A percentile compares a stretch with the other conserved stretches of the same genome.
Evolutionary conservation across 441 rosid species (phyloP).

Genomic region (Euphorbia celastroides): DNA sequence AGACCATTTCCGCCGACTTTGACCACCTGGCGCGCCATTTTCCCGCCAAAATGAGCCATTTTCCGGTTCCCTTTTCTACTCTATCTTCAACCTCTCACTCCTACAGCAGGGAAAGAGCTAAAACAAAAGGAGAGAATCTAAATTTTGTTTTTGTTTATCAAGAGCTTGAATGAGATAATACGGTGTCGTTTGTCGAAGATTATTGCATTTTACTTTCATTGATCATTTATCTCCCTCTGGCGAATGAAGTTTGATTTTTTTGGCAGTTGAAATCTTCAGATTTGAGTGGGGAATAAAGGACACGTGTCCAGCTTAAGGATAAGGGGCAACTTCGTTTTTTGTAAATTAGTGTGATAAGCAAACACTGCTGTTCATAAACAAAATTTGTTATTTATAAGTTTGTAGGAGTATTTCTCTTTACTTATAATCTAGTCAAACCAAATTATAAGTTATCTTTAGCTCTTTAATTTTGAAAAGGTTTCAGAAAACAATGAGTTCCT

Average conservation of each 20-base stretch:
- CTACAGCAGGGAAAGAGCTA: constrained; percentile 7
- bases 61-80: background rate
- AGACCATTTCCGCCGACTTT: constrained; percentile 66
- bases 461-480: no score
- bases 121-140: background rate
- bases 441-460: no score
- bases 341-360: no score
- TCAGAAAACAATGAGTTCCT: no score
- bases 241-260: background rate
- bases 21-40: constrained; percentile 46
- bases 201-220: background rate
- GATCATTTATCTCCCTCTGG: background rate
- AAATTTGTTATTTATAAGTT: no score
- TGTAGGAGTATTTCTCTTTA: no score
- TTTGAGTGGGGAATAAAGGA: background rate
- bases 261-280: background rate
- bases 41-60: constrained; percentile 70
- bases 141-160: background rate
- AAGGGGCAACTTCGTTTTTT: constrained; percentile 3
- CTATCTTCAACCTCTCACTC: background rate
- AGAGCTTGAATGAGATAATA: no score
- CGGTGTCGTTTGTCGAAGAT: background rate
- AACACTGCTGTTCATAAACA: no score
- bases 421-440: no score
- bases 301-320: constrained; percentile 5